phyloP scores from a whole-genome alignment of 2,329 filamentous ascomycete genomes.

The Plenodomus lindquistii region DNA sequence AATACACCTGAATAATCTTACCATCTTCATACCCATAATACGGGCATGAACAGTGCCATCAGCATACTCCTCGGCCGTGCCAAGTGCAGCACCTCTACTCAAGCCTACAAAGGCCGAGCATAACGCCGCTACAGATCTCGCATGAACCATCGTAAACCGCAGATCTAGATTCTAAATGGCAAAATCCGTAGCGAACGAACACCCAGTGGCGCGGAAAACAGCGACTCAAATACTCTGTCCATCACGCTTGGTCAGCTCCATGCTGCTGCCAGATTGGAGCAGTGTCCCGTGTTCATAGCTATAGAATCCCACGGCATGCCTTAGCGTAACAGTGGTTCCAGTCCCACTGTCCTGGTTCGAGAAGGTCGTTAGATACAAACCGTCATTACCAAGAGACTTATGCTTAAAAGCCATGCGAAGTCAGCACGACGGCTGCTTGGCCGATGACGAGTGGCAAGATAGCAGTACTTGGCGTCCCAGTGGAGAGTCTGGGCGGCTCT shows the following conservation, averaged over 20 bases:
- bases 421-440: conserved; percentile 9
- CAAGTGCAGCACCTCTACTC: conserved; percentile 26
- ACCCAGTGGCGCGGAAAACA: not conserved
- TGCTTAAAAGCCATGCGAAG: conserved; percentile 2
- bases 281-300: not conserved
- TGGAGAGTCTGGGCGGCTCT: conserved; percentile 9
- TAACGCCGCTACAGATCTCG: conserved; percentile 13
- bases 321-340: conserved; percentile 1
- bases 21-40: conserved; percentile 41
- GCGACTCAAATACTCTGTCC: conserved; percentile 5
- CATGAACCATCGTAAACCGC: conserved; percentile 16
- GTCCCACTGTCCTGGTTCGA: conserved; percentile 5
- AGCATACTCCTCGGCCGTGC: conserved; percentile 37
- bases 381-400: conserved; percentile 6
- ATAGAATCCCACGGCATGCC: not conserved
- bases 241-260: not conserved
- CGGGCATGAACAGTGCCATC: conserved; percentile 39
- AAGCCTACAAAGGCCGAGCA: conserved; percentile 22
- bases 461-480: conserved; percentile 18
- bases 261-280: not conserved
- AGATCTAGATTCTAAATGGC: not conserved
- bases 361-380: conserved; percentile 11
- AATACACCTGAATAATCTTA: conserved; percentile 1
- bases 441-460: conserved; percentile 13
- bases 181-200: not conserved